phyloP scores from a whole-genome alignment of 2,329 filamentous ascomycete species.

The Emergomyces orientalis region DNA sequence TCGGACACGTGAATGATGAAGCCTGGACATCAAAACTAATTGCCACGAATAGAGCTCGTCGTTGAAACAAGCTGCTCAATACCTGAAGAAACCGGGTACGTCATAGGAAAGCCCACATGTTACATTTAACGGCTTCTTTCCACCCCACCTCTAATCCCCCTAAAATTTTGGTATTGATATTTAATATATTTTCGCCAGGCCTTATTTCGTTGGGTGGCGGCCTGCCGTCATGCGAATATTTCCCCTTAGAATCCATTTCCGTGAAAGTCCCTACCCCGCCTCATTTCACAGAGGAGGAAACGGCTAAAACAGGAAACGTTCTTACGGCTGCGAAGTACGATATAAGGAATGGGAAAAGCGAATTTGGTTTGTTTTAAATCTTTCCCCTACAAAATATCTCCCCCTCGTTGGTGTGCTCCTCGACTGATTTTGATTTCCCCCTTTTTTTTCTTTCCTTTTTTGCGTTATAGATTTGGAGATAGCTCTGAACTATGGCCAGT shows the following conservation, averaged over 20 bases:
- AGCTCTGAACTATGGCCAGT: slow-evolving; percentile 87
- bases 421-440: not conserved
- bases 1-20: slow-evolving; percentile 20
- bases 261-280: slow-evolving; percentile 63
- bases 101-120: not conserved
- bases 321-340: slow-evolving; percentile 76
- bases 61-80: slow-evolving; percentile 74
- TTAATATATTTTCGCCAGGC: slow-evolving; percentile 29
- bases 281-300: slow-evolving; percentile 61
- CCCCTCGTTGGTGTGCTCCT: not conserved
- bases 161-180: slow-evolving; percentile 7
- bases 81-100: slow-evolving; percentile 62
- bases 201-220: slow-evolving; percentile 90
- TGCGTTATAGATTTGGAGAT: slow-evolving; percentile 63
- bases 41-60: slow-evolving; percentile 49
- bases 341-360: slow-evolving; percentile 52
- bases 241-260: slow-evolving; percentile 73
- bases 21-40: not conserved
- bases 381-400: not conserved
- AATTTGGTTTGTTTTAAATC: slow-evolving; percentile 33
- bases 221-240: slow-evolving; percentile 78
- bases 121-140: not conserved
- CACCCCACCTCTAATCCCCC: not conserved
- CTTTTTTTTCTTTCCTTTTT: not conserved
- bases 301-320: slow-evolving; percentile 49